Evolutionary conservation across 371 early-diverging fungal species (phyloP).

Genomic region (Circinella umbellata): DNA sequence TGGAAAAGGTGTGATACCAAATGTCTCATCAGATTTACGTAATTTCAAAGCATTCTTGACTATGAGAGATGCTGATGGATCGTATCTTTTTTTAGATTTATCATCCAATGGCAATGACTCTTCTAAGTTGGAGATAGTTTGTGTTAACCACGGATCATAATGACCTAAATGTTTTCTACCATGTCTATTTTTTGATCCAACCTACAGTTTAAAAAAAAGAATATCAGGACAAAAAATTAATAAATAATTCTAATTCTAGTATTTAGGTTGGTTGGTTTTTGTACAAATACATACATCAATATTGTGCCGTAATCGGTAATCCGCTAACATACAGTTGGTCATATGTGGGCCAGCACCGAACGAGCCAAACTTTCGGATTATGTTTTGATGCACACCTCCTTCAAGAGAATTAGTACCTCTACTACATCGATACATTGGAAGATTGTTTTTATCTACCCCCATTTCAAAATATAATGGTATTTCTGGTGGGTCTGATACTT

Average conservation of each 20-base stretch:
- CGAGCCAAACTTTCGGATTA: not conserved
- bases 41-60: not conserved
- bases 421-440: not conserved
- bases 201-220: not conserved
- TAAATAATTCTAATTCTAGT: no score
- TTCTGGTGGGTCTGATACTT: not conserved
- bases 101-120: not conserved
- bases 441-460: not conserved
- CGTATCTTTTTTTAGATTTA: not conserved
- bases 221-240: not conserved
- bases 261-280: not conserved
- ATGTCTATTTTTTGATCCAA: not conserved
- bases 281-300: not conserved
- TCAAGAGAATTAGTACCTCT: constrained; percentile 1
- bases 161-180: not conserved
- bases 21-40: not conserved
- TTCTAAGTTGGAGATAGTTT: not conserved
- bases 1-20: not conserved
- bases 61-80: not conserved
- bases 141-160: not conserved
- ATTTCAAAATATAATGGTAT: not conserved
- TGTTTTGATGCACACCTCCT: constrained; percentile 1
- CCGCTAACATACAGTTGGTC: not conserved
- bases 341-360: constrained; percentile 1
- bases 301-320: not conserved